Base-by-base conservation (phyloP, 2,329 filamentous ascomycete species). In the Fusarium temperatum region DNA sequence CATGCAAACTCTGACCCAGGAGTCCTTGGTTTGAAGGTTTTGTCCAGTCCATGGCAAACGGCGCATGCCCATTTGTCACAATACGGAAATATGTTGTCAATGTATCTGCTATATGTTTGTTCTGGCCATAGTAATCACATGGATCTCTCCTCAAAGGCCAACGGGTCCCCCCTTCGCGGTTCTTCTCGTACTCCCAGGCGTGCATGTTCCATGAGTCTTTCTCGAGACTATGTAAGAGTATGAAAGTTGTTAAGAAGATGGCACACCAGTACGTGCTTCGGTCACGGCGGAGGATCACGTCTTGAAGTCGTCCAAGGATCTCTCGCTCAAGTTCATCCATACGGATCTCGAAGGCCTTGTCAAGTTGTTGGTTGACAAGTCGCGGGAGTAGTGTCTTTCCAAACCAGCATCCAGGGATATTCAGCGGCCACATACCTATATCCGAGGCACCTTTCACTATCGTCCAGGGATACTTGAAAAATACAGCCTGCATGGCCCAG, bases 131-230 rank as follows among this genome's bases (percentile, higher is more conserved):
- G 30, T 57, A 57, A 11, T 57, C 39, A 26, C n/a, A 35, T 3
- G 54, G 54, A 0, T 35, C 22, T 2, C 11, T 57, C 9, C 18
- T 17, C 22, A 57, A 17, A 13, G 54, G 54, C 54, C 54, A 47
- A 12, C 17, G 39, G 1, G 39, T 57, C 6, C 54, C 54, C 8
- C 54, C 54, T 5, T 4, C 4, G 4, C 54, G 54, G 14, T 45
- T 26, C 17, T 47, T 57, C 30, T 57, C 54, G 2, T 26, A 35
- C n/a, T 57, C 54, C 54, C 54, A 57, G 7, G 54, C 54, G 18
- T 57, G 54, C 54, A 57, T 36, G n/a, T 57, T 57, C 54, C 54
- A 57, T 13, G 54, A 57, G 54, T 57, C 54, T 35, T 47, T 57
- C 28, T 57, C 54, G 0, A 57, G 30, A 14, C 54, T 57, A 7